A percentile compares a stretch with the other conserved stretches of the same genome.
Conservation (phyloP, 2,329 filamentous ascomycete species). For the Colletotrichum noveboracense region DNA sequence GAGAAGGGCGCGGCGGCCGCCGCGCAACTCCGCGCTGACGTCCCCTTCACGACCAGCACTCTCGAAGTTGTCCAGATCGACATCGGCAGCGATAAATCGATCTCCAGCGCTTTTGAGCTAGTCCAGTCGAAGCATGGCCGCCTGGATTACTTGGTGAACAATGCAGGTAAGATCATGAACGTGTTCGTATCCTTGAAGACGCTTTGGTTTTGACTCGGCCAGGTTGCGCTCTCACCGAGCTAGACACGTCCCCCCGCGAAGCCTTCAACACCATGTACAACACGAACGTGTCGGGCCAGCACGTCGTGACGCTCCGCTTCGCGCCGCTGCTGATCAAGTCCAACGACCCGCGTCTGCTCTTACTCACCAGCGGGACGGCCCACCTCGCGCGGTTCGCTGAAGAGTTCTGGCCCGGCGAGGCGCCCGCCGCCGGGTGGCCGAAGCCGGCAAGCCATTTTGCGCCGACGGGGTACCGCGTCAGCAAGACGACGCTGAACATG, state of each 20-base stretch:
- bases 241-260: constrained; percentile 34
- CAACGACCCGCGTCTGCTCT: constrained; percentile 49
- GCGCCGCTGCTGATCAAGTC: constrained; percentile 47
- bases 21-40: constrained; percentile 40
- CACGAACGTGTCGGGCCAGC: constrained; percentile 52
- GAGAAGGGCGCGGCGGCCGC: constrained; percentile 56
- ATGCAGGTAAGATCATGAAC: constrained; percentile 17
- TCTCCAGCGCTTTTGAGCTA: constrained; percentile 28
- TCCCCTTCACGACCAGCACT: constrained; percentile 41
- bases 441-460: constrained; percentile 33
- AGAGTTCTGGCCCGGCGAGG: constrained; percentile 25
- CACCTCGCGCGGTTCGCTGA: constrained; percentile 35
- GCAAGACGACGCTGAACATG: constrained; percentile 35
- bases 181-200: background rate
- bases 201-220: background rate
- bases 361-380: constrained; percentile 51
- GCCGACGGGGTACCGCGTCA: constrained; percentile 37
- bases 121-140: constrained; percentile 27
- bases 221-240: background rate
- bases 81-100: constrained; percentile 54
- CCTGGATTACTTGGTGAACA: constrained; percentile 38
- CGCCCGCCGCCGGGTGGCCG: constrained; percentile 48
- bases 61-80: constrained; percentile 56
- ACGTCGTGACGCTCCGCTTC: constrained; percentile 38
- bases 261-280: constrained; percentile 51